Base-by-base conservation (phyloP, 495 filamentous ascomycete species). In the Neurospora cerealis region DNA sequence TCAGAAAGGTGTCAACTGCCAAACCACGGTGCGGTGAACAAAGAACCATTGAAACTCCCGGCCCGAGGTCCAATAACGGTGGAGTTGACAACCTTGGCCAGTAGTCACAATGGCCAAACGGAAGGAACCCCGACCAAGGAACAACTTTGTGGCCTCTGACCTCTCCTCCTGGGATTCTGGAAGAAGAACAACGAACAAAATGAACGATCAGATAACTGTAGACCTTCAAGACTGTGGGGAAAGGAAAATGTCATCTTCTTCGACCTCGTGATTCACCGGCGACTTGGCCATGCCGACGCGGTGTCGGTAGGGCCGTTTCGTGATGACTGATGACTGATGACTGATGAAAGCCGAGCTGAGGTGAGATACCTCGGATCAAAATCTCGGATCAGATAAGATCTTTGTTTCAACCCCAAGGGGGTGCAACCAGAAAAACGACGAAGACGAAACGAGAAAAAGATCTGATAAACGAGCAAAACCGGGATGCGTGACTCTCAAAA, bases 351-450 rank as follows among this genome's bases (percentile, higher is more conserved):
- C 44, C 5, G 21, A 21, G 40, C 40, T 11, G 37, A 71, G 19
- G 40, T 32, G 38, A 37, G n/a, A 17, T 9, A 66, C 21, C 17
- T 34, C 69, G 69, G 72, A 76, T 76, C 74, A 71, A 72, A 37
- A 70, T 36, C 17, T 34, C 69, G 69, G 72, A 76, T 76, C 74
- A 71, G 74, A 76, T 76, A 76, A 74, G 54, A 62, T 62, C 54
- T 62, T 3, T 62, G 39, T 32, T 72, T 72, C 54, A 69, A 39
- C 62, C 19, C 24, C 36, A 44, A 72, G 38, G 54, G 42, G 69
- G 37, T 39, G 28, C 34, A 44, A 34, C 24, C 4, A 21, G 34
- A 70, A 74, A 69, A 11, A 54, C 32, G 28, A 34, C n/a, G 41
- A 71, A 28, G 17, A 71, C 10, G n/a, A 36, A 54, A 62, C 34